phyloP scores from a whole-genome alignment of 345 rosid genomes.

The Eucalyptus victrix region DNA sequence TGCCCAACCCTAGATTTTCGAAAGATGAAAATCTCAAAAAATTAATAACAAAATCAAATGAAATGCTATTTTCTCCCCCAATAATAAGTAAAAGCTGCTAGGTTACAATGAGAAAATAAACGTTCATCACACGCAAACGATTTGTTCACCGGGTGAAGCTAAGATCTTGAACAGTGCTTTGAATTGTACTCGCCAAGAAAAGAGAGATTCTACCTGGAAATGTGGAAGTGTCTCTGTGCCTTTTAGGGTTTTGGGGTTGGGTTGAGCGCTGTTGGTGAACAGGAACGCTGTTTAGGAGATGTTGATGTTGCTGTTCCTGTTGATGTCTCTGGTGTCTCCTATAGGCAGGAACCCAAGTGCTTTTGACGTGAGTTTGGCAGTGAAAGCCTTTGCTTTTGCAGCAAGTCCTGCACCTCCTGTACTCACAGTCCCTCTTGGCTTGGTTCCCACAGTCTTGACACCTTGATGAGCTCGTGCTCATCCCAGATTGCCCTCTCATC shows the following conservation, averaged over 20 bases:
- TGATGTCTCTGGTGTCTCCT: background rate
- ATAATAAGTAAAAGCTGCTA: background rate
- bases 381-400: constrained; percentile 10
- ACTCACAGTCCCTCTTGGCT: constrained; percentile 11
- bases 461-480: background rate
- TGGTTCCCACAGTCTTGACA: constrained; percentile 25
- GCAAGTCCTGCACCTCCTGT: constrained; percentile 20
- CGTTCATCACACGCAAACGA: background rate
- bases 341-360: constrained; percentile 17
- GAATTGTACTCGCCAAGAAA: background rate
- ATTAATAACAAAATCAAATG: background rate
- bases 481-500: background rate
- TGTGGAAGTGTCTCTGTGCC: constrained; percentile 16
- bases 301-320: background rate
- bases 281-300: background rate
- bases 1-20: constrained; percentile 13
- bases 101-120: background rate
- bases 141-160: background rate
- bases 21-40: background rate
- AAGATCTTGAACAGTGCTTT: background rate
- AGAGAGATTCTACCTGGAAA: background rate
- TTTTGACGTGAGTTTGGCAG: constrained; percentile 15
- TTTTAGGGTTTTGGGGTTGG: constrained; percentile 21
- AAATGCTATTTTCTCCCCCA: background rate
- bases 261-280: constrained; percentile 2